These are phyloP conservation scores for Exophiala alcalophila DNA, from an alignment of 2,329 filamentous ascomycete species.

Conservation along the genomic window DNA sequence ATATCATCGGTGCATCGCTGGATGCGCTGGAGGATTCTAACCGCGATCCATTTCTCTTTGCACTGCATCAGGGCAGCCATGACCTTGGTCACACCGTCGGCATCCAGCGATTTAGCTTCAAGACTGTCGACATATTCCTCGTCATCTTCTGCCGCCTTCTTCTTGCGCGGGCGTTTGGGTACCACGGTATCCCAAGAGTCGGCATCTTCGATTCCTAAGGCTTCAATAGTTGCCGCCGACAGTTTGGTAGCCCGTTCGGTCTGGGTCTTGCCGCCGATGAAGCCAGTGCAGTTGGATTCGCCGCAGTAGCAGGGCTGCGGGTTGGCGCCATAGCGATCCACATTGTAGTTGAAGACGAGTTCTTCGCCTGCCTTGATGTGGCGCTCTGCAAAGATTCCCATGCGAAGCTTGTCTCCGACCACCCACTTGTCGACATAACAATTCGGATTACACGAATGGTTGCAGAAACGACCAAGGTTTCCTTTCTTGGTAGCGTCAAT, in stretches of 20 bases:
- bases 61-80: slow-evolving; percentile 97
- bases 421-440: slow-evolving; percentile 99
- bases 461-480: slow-evolving; percentile 95
- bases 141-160: slow-evolving; percentile 88
- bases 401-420: slow-evolving; percentile 91
- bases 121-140: slow-evolving; percentile 93
- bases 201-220: slow-evolving; percentile 87
- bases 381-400: slow-evolving; percentile 95
- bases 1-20: slow-evolving; percentile 82
- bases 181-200: slow-evolving; percentile 82
- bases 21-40: slow-evolving; percentile 87
- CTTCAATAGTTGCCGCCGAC: slow-evolving; percentile 84
- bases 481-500: slow-evolving; percentile 97
- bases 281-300: slow-evolving; percentile 90
- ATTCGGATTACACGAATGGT: slow-evolving; percentile 98
- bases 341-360: slow-evolving; percentile 98
- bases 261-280: slow-evolving; percentile 96
- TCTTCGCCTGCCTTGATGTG: slow-evolving; percentile 85
- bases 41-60: slow-evolving; percentile 98
- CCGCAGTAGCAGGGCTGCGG: slow-evolving; percentile 96
- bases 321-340: slow-evolving; percentile 94
- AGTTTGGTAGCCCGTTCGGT: slow-evolving; percentile 93
- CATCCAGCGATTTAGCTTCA: slow-evolving; percentile 72
- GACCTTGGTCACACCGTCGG: slow-evolving; percentile 83
- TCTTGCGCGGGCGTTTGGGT: slow-evolving; percentile 86